Conservation (phyloP, 768 basidiomycete species). For the Lactarius sanguifluus region DNA sequence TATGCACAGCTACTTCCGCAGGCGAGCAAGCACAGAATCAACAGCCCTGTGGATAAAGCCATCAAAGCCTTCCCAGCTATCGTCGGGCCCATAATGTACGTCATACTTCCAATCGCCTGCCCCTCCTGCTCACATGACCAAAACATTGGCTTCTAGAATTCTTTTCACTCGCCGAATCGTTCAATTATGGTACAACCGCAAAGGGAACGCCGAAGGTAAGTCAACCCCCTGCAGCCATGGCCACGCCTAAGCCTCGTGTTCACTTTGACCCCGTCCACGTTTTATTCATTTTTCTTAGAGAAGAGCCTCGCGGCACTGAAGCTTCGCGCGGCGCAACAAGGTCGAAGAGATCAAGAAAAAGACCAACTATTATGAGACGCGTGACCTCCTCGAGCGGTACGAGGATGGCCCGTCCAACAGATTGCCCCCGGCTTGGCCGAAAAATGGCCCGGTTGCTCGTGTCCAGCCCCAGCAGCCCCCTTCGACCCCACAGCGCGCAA, state of each 20-base stretch:
- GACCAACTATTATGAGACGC: constrained; percentile 93
- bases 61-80: constrained; percentile 58
- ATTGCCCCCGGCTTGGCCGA: constrained; percentile 40
- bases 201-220: constrained; percentile 78
- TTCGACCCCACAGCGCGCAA: constrained; percentile 29
- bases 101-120: constrained; percentile 30
- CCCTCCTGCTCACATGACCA: constrained; percentile 1
- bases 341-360: constrained; percentile 97
- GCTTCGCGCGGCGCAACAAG: constrained; percentile 76
- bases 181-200: constrained; percentile 80
- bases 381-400: constrained; percentile 86
- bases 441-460: constrained; percentile 37
- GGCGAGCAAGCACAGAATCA: constrained; percentile 34
- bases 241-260: constrained; percentile 14
- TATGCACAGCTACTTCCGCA: constrained; percentile 59
- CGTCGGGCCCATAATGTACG: constrained; percentile 77
- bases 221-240: constrained; percentile 12
- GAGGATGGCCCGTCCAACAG: constrained; percentile 54
- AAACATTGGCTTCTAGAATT: constrained; percentile 44
- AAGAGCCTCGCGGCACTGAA: constrained; percentile 70
- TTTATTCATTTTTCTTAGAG: constrained; percentile 49
- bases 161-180: constrained; percentile 78
- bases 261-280: background rate
- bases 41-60: constrained; percentile 42
- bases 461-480: constrained; percentile 37